Percentiles rank a stretch among this genome's conserved stretches.
Evolutionary conservation across 228 moss, liverwort and hornwort genomes (phyloP).

Genomic region (Sphagnum magellanicum): DNA sequence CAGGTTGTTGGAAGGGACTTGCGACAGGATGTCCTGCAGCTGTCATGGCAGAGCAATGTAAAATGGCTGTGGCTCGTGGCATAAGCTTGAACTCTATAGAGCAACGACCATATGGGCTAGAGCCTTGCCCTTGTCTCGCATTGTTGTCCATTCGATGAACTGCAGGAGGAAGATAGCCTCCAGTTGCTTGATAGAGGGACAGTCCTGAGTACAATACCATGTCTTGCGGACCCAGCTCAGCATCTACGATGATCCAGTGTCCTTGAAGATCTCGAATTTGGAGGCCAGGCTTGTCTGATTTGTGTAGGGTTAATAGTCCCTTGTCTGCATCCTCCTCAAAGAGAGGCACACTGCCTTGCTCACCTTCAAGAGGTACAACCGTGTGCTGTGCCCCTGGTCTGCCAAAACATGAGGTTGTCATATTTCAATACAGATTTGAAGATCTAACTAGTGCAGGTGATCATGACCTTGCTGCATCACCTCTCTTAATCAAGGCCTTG

Average conservation of each 20-base stretch:
- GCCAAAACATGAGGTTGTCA: constrained; percentile 6
- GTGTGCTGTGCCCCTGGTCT: constrained; percentile 84
- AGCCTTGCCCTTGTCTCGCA: constrained; percentile 38
- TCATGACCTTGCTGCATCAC: no score
- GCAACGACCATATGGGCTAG: constrained; percentile 66
- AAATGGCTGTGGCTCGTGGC: constrained; percentile 80
- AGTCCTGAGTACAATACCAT: constrained; percentile 82
- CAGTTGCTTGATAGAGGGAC: constrained; percentile 81
- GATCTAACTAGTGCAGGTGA: no score
- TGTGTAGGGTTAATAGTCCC: constrained; percentile 77
- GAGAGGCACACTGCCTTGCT: constrained; percentile 73
- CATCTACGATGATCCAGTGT: constrained; percentile 86
- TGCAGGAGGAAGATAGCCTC: constrained; percentile 74
- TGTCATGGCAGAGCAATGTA: constrained; percentile 91
- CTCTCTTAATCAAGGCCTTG: no score
- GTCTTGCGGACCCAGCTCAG: constrained; percentile 78
- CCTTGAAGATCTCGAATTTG: constrained; percentile 82
- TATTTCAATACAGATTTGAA: no score
- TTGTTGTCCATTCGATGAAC: constrained; percentile 71
- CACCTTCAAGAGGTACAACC: constrained; percentile 45
- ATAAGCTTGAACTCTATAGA: constrained; percentile 84
- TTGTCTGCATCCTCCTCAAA: constrained; percentile 94
- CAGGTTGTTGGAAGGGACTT: constrained; percentile 69
- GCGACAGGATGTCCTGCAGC: constrained; percentile 76
- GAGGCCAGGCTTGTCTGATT: constrained; percentile 90